phyloP scores from a whole-genome alignment of 2,329 filamentous ascomycete species.

The Blumeria graminis region DNA sequence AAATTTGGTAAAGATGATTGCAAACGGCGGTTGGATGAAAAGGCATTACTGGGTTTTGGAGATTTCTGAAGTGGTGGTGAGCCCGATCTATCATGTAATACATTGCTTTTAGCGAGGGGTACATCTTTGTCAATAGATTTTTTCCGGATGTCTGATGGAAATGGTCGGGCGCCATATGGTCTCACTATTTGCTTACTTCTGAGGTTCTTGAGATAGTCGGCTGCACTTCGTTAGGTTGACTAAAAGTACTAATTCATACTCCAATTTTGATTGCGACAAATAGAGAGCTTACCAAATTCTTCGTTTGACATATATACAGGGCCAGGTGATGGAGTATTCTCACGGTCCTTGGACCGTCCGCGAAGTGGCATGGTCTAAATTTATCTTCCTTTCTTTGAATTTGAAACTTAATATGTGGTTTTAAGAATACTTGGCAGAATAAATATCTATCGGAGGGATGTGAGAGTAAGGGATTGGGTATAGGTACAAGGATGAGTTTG shows the following conservation, averaged over 20 bases:
- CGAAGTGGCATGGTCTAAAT: constrained; percentile 7
- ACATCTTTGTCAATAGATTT: constrained; percentile 17
- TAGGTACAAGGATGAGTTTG: no score
- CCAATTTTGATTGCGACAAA: neutral
- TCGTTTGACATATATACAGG: constrained; percentile 41
- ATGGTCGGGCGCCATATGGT: constrained; percentile 47
- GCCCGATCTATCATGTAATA: constrained; percentile 3
- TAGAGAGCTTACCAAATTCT: constrained; percentile 31
- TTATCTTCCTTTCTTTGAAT: neutral
- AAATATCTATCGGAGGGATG: neutral
- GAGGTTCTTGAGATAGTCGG: constrained; percentile 45
- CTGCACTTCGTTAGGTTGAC: constrained; percentile 19
- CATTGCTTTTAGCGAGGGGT: constrained; percentile 8
- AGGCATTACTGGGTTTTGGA: constrained; percentile 11
- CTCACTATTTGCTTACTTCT: constrained; percentile 41
- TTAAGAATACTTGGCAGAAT: neutral
- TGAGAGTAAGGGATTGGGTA: no score
- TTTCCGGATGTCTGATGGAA: constrained; percentile 19
- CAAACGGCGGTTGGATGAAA: constrained; percentile 11
- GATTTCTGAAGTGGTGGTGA: neutral
- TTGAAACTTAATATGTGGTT: neutral
- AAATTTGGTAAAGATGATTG: constrained; percentile 11
- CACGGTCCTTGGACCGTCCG: constrained; percentile 15
- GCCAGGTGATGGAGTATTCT: constrained; percentile 32
- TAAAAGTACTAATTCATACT: neutral